A percentile compares a stretch with the other conserved stretches of the same genome.
These are phyloP conservation scores for Crithidia acanthocephali DNA, from an alignment of 208 protist species.

Conservation along the genomic window DNA sequence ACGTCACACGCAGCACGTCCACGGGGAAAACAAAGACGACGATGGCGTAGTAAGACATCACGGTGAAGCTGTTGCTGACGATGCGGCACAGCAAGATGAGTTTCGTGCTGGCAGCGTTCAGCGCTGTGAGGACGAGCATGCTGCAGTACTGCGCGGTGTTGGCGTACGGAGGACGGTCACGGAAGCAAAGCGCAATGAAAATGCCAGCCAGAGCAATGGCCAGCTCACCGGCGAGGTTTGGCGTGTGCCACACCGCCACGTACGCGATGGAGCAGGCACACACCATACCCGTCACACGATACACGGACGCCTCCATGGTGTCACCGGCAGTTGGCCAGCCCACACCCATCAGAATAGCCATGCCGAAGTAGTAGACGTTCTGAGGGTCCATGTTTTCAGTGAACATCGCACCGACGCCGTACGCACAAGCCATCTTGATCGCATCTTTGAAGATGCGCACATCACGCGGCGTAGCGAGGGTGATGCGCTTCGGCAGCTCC, in stretches of 20 bases:
- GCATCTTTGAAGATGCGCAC: constrained; percentile 74
- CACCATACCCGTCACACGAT: constrained; percentile 58
- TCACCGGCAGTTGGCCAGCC: constrained; percentile 55
- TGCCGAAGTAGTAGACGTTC: constrained; percentile 68
- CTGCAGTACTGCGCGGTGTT: constrained; percentile 50
- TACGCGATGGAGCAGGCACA: constrained; percentile 52
- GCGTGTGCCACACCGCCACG: constrained; percentile 39
- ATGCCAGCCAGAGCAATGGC: constrained; percentile 37
- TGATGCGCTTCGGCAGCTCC: constrained; percentile 60
- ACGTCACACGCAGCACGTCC: constrained; percentile 47
- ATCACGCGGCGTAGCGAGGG: constrained; percentile 60
- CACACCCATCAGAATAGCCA: constrained; percentile 72
- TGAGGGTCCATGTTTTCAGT: constrained; percentile 51
- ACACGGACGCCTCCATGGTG: constrained; percentile 54
- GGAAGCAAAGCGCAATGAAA: constrained; percentile 47
- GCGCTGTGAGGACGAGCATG: constrained; percentile 40
- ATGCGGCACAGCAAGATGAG: constrained; percentile 44
- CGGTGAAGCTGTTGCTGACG: constrained; percentile 52
- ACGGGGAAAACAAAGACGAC: constrained; percentile 72
- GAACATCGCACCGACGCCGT: constrained; percentile 45
- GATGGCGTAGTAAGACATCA: constrained; percentile 73
- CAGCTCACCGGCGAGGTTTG: constrained; percentile 30
- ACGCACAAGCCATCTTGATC: constrained; percentile 53
- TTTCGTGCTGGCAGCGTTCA: constrained; percentile 35
- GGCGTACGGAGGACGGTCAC: constrained; percentile 34